Evolutionary conservation across 129 eudicot species (phyloP).

Genomic region (Flaveria brownii): DNA sequence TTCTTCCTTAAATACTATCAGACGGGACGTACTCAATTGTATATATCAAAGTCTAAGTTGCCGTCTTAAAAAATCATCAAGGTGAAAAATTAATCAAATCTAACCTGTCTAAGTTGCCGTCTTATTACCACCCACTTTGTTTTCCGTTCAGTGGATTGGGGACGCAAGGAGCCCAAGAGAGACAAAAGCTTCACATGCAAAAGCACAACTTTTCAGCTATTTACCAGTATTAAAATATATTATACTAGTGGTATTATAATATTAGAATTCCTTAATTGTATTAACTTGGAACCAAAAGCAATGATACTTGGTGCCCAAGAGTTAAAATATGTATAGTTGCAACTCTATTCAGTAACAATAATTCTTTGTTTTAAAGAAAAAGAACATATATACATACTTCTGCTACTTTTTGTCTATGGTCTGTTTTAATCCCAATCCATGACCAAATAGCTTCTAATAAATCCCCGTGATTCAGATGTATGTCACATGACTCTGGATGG

Average conservation of each 20-base stretch:
- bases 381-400: conserved; percentile 50
- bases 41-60: too few species aligned
- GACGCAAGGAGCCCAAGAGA: conserved; percentile 75
- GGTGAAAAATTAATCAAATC: background rate
- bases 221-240: background rate
- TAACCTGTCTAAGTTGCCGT: conserved; percentile 90
- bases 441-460: conserved; percentile 91
- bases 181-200: conserved; percentile 71
- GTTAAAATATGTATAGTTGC: background rate
- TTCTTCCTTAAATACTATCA: too few species aligned
- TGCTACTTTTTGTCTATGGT: conserved; percentile 82
- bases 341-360: background rate
- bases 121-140: conserved; percentile 90
- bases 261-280: background rate
- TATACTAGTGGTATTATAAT: background rate
- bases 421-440: conserved; percentile 79
- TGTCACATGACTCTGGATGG: conserved; percentile 81
- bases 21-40: too few species aligned
- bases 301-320: conserved; percentile 1
- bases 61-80: conserved; percentile 2
- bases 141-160: conserved; percentile 89
- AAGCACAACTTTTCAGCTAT: conserved; percentile 26
- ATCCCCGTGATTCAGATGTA: conserved; percentile 85
- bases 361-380: background rate
- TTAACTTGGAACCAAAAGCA: background rate